These are phyloP conservation scores for Citrus sp. DNA, from an alignment of 345 rosid genomes.

Conservation along the genomic window DNA sequence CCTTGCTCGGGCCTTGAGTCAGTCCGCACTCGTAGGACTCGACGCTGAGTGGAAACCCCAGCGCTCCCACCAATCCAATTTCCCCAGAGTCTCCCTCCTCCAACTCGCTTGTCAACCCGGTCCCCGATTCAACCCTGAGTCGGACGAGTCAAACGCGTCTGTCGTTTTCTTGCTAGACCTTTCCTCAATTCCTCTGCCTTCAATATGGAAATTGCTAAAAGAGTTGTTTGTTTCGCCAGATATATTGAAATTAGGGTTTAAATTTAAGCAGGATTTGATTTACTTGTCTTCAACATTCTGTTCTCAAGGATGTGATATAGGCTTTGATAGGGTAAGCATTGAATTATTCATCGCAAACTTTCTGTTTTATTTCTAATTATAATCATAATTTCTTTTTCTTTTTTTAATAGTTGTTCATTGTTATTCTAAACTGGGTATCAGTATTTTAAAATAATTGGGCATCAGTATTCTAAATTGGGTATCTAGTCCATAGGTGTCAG, in stretches of 20 bases:
- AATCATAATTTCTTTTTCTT: neutral
- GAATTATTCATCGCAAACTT: neutral
- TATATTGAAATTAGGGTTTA: conserved; percentile 73
- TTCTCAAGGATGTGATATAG: conserved; percentile 54
- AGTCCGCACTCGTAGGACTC: conserved; percentile 60
- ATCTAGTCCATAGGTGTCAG: too few species aligned
- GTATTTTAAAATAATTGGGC: too few species aligned
- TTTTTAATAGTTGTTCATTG: neutral
- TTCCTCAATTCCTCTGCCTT: conserved; percentile 44
- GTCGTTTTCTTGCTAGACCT: conserved; percentile 73
- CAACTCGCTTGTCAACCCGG: conserved; percentile 70
- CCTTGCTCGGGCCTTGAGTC: conserved; percentile 47
- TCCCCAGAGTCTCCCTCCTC: conserved; percentile 72
- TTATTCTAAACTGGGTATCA: too few species aligned
- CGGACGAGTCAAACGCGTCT: conserved; percentile 34
- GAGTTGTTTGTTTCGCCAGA: conserved; percentile 67
- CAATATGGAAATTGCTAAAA: conserved; percentile 56
- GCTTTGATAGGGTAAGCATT: conserved; percentile 60
- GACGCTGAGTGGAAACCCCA: conserved; percentile 93
- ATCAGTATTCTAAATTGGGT: too few species aligned
- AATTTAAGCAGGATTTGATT: conserved; percentile 81
- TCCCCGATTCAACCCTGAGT: conserved; percentile 16
- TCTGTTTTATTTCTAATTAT: neutral
- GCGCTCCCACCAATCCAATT: conserved; percentile 34
- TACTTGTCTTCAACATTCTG: conserved; percentile 78